These are phyloP conservation scores for Fabrea salina DNA, from an alignment of 169 alveolate species.

Conservation along the genomic window DNA sequence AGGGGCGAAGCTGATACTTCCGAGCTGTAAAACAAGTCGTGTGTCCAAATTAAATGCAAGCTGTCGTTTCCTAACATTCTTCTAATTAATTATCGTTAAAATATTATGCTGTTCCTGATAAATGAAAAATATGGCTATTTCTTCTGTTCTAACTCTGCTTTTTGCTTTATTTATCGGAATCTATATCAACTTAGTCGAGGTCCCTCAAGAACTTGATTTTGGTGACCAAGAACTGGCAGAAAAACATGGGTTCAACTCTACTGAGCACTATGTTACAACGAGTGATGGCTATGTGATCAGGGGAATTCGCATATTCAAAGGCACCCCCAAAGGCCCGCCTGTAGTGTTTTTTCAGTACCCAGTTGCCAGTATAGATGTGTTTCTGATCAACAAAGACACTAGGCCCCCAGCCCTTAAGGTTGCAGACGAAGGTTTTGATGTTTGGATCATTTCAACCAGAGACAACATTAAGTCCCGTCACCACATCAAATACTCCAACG, in stretches of 20 bases:
- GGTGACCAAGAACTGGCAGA: background rate
- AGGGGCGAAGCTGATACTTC: no score
- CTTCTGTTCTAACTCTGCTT: no score
- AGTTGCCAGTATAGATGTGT: slow-evolving; percentile 55
- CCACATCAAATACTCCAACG: slow-evolving; percentile 37
- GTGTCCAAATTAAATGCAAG: no score
- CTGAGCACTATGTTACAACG: slow-evolving; percentile 51
- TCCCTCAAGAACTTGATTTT: background rate
- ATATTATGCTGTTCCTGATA: background rate
- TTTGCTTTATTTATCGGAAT: no score
- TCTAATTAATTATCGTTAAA: no score
- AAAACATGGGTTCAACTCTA: slow-evolving; percentile 31
- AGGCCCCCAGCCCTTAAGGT: slow-evolving; percentile 55
- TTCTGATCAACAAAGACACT: slow-evolving; percentile 44
- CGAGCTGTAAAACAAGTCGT: no score
- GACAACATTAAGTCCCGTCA: slow-evolving; percentile 64
- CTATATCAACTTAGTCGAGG: no score
- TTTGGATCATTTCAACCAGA: slow-evolving; percentile 71
- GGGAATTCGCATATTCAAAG: slow-evolving; percentile 69
- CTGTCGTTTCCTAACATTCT: no score
- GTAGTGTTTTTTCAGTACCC: slow-evolving; percentile 62
- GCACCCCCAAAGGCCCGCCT: slow-evolving; percentile 23
- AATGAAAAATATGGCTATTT: background rate
- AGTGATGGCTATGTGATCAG: slow-evolving; percentile 67
- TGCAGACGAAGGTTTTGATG: slow-evolving; percentile 61